Evolutionary conservation across 2,329 filamentous ascomycete genomes (phyloP).

Genomic region (Fusarium equiseti): DNA sequence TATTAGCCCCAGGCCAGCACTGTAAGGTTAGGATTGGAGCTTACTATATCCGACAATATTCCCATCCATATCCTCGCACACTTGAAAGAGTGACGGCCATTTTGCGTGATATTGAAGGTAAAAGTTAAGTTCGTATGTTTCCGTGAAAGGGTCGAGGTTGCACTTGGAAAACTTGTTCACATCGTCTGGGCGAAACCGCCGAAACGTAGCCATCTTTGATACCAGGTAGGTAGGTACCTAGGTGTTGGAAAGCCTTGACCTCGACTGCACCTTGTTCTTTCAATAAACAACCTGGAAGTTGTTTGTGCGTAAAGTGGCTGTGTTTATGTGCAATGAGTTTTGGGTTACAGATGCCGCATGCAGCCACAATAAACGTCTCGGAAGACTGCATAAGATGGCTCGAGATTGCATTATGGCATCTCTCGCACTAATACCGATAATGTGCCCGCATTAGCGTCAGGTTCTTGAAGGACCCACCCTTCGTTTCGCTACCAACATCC

Average conservation of each 20-base stretch:
- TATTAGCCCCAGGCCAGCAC: slow-evolving; percentile 38
- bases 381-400: slow-evolving; percentile 3
- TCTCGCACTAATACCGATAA: slow-evolving; percentile 10
- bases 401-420: slow-evolving; percentile 7
- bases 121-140: slow-evolving; percentile 95
- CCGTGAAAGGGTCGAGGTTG: slow-evolving; percentile 96
- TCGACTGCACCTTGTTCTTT: background rate
- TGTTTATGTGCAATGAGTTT: slow-evolving; percentile 3
- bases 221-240: background rate
- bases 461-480: slow-evolving; percentile 25
- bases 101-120: slow-evolving; percentile 96
- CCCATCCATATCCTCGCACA: slow-evolving; percentile 87
- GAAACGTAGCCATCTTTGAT: slow-evolving; percentile 68
- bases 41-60: slow-evolving; percentile 94
- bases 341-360: slow-evolving; percentile 5
- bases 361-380: slow-evolving; percentile 31
- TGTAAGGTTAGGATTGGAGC: slow-evolving; percentile 48
- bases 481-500: slow-evolving; percentile 36
- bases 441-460: slow-evolving; percentile 32
- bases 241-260: background rate
- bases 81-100: slow-evolving; percentile 95
- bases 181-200: slow-evolving; percentile 85
- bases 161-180: slow-evolving; percentile 91
- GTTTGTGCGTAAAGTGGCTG: slow-evolving; percentile 30
- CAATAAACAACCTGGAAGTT: background rate